These are phyloP conservation scores for Aspergillus phoenicis DNA, from an alignment of 2,329 filamentous ascomycete genomes.

Conservation along the genomic window DNA sequence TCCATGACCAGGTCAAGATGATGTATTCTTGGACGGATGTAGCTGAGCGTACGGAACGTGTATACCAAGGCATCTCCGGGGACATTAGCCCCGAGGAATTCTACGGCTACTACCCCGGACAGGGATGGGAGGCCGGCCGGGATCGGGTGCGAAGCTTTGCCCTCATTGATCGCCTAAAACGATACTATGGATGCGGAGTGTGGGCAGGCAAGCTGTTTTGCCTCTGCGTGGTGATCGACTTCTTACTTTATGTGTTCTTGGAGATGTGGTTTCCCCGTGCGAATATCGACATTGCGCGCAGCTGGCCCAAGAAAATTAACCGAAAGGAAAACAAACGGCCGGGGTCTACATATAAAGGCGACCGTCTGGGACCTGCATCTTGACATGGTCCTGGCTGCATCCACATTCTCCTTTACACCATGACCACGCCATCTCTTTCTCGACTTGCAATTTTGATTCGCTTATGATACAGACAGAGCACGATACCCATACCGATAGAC, in stretches of 20 bases:
- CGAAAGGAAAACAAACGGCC: constrained; percentile 15
- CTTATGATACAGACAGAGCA: neutral
- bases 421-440: neutral
- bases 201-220: constrained; percentile 99
- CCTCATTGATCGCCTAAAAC: constrained; percentile 89
- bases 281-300: constrained; percentile 82
- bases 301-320: constrained; percentile 79
- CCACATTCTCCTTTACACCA: too few species aligned
- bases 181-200: constrained; percentile 96
- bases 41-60: constrained; percentile 86
- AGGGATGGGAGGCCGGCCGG: constrained; percentile 70
- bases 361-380: constrained; percentile 10
- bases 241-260: constrained; percentile 82
- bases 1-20: constrained; percentile 94
- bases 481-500: neutral
- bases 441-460: neutral
- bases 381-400: neutral
- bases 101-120: constrained; percentile 75
- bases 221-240: constrained; percentile 90
- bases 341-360: neutral
- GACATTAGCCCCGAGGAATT: constrained; percentile 84
- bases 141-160: constrained; percentile 81
- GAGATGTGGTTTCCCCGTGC: constrained; percentile 85
- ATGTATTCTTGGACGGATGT: constrained; percentile 99
- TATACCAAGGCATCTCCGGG: constrained; percentile 90